Conservation (phyloP, 768 basidiomycete genomes). For the Auricularia sp. region DNA sequence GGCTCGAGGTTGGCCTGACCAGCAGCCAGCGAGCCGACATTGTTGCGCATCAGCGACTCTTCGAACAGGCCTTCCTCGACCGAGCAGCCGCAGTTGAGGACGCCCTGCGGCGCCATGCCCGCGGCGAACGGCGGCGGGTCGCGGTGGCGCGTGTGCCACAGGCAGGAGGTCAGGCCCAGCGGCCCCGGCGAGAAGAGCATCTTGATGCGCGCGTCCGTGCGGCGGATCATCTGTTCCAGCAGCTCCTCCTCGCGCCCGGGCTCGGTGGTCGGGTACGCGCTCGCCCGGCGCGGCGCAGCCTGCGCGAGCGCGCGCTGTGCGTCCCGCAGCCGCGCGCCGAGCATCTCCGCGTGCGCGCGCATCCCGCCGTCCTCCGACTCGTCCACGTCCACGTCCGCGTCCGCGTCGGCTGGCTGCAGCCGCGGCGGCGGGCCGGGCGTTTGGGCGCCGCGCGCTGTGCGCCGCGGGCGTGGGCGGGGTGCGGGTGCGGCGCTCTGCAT, state of each 20-base stretch:
- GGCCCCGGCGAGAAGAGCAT: neutral
- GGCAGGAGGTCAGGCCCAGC: neutral
- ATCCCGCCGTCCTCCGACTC: no score
- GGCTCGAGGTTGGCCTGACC: slow-evolving; percentile 77
- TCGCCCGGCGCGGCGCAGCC: neutral
- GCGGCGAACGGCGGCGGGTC: neutral
- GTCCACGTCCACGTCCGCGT: no score
- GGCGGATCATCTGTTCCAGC: neutral
- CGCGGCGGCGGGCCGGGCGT: no score
- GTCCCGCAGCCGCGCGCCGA: no score
- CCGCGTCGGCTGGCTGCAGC: no score
- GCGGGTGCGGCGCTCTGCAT: neutral
- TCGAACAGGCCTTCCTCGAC: slow-evolving; percentile 80
- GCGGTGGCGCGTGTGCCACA: neutral
- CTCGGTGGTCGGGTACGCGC: neutral
- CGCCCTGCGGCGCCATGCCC: slow-evolving; percentile 50
- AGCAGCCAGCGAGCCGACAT: slow-evolving; percentile 71
- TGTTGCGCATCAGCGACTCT: slow-evolving; percentile 68
- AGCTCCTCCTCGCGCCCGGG: neutral
- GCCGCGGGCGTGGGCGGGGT: no score
- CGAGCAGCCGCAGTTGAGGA: slow-evolving; percentile 80
- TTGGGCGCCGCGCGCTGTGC: no score
- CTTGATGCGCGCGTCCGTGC: neutral
- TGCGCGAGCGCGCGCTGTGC: no score
- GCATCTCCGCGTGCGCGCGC: no score